These are phyloP conservation scores for Smittium culicis DNA, from an alignment of 371 early-diverging fungal species.

Conservation along the genomic window DNA sequence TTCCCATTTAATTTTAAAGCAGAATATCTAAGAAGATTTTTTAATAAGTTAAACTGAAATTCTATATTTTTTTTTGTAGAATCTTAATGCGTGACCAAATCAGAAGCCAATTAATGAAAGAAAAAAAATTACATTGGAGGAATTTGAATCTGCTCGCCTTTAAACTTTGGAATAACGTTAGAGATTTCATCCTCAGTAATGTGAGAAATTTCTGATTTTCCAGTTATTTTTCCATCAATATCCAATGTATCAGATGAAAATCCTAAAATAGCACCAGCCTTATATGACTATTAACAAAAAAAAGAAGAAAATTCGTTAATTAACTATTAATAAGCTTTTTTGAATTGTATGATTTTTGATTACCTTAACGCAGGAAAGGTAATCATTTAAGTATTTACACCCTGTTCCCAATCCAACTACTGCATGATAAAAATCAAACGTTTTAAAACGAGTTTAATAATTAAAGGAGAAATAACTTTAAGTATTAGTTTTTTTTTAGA, in stretches of 20 bases:
- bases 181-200: too few relatives aligned
- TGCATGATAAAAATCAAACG: not conserved
- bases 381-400: not conserved
- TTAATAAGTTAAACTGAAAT: not conserved
- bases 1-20: constrained; percentile 7
- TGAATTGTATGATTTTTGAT: not conserved
- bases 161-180: too few relatives aligned
- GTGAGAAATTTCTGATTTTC: too few relatives aligned
- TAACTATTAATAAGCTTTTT: not conserved
- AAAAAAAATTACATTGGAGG: too few relatives aligned
- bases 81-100: not conserved
- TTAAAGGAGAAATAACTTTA: not conserved
- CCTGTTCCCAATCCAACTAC: not conserved
- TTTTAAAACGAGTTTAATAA: not conserved
- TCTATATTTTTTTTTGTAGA: not conserved
- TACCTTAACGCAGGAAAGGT: too few relatives aligned
- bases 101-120: too few relatives aligned
- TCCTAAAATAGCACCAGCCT: not conserved
- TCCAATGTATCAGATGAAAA: not conserved
- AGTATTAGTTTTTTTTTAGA: not conserved
- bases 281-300: not conserved
- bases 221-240: constrained; percentile 10
- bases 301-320: too few relatives aligned
- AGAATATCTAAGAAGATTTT: constrained; percentile 1
- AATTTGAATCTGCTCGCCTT: too few relatives aligned